Base-by-base conservation (phyloP, 352 stramenopile species). In the Pythium insidiosum region DNA sequence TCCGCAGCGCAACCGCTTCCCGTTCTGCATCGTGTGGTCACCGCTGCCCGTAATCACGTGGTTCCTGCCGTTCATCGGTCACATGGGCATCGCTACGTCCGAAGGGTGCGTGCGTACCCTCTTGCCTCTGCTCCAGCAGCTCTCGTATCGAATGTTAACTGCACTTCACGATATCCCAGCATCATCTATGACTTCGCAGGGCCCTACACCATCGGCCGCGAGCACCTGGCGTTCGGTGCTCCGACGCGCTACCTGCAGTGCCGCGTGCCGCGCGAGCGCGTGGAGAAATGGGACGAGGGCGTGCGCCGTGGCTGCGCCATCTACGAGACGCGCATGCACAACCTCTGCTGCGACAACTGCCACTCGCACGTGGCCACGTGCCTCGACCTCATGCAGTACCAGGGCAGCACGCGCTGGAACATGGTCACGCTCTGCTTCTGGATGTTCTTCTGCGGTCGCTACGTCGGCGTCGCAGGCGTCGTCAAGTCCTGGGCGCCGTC, bases 291-390 rank as follows among this genome's bases (percentile, higher is more conserved):
- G 92, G 92, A 98, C 63, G 66, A 88, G 47, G 76, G 73, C 4
- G 71, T 98, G 38, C 47, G 63, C 31, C 72, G 85, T 50, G 93
- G 93, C 16, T 97, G 94, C 53, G 58, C 66, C 1, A 69, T 97
- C n/a, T 98, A 98, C 65, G 64, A 80, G 30, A 86, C 68, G 50
- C 71, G 94, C 40, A 96, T 98, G 83, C 94, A 98, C 73, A 98
- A 98, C 53, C 73, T 98, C 29, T 97, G 61, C 55, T 98, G 92
- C 61, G 92, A 97, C 66, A 98, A 98, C 68, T 98, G 95, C 61
- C 95, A 98, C 68, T 97, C 88, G 22, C 95, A 98, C 53, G 94
- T 98, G 13, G 91, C 87, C 15, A 67, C 68, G 47, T 88, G 78
- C 47, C 63, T 90, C 20, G 71, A 90, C 31, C 66, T 68, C 51